Evolutionary conservation across 257 asterid genomes (phyloP).

Genomic region (Lycium ferocissimum): DNA sequence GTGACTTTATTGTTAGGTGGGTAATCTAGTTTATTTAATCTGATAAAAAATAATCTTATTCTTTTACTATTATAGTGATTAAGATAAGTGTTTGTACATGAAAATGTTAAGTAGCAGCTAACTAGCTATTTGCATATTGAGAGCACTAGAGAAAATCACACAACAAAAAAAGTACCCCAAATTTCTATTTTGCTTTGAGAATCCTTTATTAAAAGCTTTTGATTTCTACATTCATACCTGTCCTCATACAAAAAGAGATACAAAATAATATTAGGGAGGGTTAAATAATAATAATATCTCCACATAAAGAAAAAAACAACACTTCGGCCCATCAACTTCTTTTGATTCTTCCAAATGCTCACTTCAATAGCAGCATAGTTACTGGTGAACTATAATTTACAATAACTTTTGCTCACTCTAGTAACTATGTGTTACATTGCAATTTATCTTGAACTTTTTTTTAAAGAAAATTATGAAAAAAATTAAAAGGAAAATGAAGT

Average conservation of each 20-base stretch:
- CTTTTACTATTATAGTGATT: too few species aligned
- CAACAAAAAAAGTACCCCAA: neutral
- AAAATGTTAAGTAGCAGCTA: too few species aligned
- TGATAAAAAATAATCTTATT: too few species aligned
- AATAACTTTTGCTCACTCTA: slow-evolving; percentile 43
- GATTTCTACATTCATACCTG: neutral
- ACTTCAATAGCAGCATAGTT: slow-evolving; percentile 20
- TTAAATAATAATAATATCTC: neutral
- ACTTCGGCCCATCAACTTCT: neutral
- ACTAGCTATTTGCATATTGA: too few species aligned
- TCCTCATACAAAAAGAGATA: neutral
- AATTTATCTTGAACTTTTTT: neutral
- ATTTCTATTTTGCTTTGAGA: neutral
- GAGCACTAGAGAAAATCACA: neutral
- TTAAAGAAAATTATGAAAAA: neutral
- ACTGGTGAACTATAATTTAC: slow-evolving; percentile 52
- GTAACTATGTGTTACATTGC: slow-evolving; percentile 33
- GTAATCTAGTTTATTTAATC: too few species aligned
- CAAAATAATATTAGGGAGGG: neutral
- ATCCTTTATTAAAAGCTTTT: neutral
- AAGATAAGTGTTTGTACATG: too few species aligned
- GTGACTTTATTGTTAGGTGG: too few species aligned
- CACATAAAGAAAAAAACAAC: neutral
- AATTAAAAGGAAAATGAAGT: neutral
- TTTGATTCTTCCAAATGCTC: neutral